Conservation (phyloP, 257 asterid genomes). For the Nicotiana attenuata region DNA sequence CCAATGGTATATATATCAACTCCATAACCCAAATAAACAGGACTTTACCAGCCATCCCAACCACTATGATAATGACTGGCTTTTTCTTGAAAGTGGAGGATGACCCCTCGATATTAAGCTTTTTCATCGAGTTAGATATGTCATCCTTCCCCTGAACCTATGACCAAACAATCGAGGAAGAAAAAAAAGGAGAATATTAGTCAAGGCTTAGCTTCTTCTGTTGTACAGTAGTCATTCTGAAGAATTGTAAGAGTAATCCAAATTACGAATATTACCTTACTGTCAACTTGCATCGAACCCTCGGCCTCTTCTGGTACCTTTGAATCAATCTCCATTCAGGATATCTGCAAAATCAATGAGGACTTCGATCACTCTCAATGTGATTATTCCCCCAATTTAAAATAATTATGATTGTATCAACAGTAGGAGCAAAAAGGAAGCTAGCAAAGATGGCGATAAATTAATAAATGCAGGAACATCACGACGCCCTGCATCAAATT, state of each 20-base stretch:
- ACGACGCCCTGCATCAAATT: not conserved
- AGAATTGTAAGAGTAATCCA: not conserved
- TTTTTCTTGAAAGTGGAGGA: constrained; percentile 70
- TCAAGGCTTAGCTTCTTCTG: not conserved
- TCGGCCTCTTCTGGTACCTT: constrained; percentile 12
- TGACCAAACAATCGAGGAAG: constrained; percentile 2
- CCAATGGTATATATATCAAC: not conserved
- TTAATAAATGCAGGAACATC: not conserved
- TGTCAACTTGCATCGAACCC: constrained; percentile 7
- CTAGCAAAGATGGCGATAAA: not conserved
- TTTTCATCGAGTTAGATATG: constrained; percentile 55
- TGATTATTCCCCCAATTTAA: no score
- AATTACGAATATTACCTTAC: constrained; percentile 11
- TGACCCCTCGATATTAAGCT: constrained; percentile 47
- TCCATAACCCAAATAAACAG: not conserved
- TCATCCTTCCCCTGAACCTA: constrained; percentile 39
- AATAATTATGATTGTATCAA: not conserved
- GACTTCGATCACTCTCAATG: not conserved
- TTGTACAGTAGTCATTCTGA: not conserved
- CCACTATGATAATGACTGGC: constrained; percentile 78
- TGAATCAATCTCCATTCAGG: constrained; percentile 15
- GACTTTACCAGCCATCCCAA: constrained; percentile 95
- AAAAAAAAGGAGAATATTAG: constrained; percentile 2
- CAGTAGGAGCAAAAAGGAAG: not conserved
- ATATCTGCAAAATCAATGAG: not conserved